Conservation (phyloP, 2,329 filamentous ascomycete genomes). For the Hymenoscyphus linearis region DNA sequence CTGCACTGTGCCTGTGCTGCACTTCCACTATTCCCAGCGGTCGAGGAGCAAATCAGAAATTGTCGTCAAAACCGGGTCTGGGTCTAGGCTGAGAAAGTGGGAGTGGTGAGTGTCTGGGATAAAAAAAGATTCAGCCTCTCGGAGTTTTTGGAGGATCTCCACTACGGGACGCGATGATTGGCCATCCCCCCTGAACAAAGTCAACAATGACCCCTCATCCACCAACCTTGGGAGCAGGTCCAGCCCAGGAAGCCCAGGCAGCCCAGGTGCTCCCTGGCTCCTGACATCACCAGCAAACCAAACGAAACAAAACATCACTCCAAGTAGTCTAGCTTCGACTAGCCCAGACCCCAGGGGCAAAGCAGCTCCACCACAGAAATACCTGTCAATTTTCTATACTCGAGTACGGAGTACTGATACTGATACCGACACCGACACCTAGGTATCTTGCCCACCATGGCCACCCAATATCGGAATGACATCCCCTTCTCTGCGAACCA, state of each 20-base stretch:
- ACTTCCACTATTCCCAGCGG: too few relatives aligned
- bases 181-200: background rate
- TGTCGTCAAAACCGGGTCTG: background rate
- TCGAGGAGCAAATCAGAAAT: background rate
- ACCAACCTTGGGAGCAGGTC: background rate
- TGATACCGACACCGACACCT: background rate
- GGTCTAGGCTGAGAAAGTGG: background rate
- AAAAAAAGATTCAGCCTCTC: background rate
- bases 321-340: too few relatives aligned
- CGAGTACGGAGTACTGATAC: too few relatives aligned
- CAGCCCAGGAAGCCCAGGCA: too few relatives aligned
- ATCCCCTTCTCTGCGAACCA: constrained; percentile 48
- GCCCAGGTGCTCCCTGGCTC: background rate
- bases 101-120: background rate
- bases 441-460: constrained; percentile 17
- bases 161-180: background rate
- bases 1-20: background rate
- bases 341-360: background rate
- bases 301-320: background rate
- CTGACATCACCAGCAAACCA: background rate
- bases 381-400: too few relatives aligned
- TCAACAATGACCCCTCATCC: background rate
- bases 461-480: constrained; percentile 33
- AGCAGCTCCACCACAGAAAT: too few relatives aligned
- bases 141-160: background rate